Evolutionary conservation across 192 early-diverging fungal genomes (phyloP), one percentile per base, ranked within the genome.

Genomic region (Geranomyces variabilis): DNA sequence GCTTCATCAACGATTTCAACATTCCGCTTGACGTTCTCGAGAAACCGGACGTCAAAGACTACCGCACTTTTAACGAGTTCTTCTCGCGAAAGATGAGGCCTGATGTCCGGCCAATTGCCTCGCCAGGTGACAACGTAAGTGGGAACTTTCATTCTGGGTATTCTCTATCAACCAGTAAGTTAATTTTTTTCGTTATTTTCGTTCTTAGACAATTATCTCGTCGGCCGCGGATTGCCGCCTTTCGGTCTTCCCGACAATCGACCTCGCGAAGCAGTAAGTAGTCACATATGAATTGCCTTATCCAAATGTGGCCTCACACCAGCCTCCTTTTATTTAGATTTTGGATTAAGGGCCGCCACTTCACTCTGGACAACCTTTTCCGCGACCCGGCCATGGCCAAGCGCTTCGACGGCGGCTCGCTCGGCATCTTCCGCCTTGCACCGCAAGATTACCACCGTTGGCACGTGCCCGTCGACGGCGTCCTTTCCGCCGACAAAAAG

Each of bases 1-100:
- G 77, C 73, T 60, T 65, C 79, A 75, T 75, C 55, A 69, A 31
- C 21, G 44, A 14, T 41, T 45, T 28, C 63, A 65, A 65, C 43
- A 21, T 55, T 1, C 48, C 28, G 43, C 36, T 47, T n/a, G 36
- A 65, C 43, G 41, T 14, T 12, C 22, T 34, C 30, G 22, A 21
- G 17, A 14, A 58, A 33, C 47, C 71, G 57, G 6, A 55, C 44
- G 6, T 73, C 36, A 36, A 28, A 58, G 19, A 41, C 4, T 70
- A 58, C 34, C 22, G 41, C 28, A 67, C 53, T 13, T 66, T 75
- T 56, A 75, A 75, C 19, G 66, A 68, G 17, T 75, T 61, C 21
- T 75, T 69, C 24, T 21, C 34, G 17, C 67, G 67, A n/a, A 60
- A 69, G 22, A n/a, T 69, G 22, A 56, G 30, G 22, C 51, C 67